Conservation (phyloP, 2,329 filamentous ascomycete species). For the Gnomoniopsis sp. region DNA sequence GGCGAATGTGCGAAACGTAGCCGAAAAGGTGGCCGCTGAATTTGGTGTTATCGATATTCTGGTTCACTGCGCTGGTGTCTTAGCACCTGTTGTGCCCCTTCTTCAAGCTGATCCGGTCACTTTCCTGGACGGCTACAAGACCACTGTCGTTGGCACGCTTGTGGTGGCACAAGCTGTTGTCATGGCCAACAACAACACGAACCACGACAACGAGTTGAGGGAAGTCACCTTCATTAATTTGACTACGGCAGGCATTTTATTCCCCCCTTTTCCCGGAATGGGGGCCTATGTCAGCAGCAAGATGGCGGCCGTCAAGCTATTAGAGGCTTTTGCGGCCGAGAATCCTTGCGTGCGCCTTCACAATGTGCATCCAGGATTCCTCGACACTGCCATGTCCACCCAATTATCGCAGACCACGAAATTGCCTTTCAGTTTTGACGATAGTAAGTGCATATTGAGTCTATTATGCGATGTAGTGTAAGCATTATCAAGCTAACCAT, state of each 20-base stretch:
- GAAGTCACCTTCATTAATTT: constrained; percentile 21
- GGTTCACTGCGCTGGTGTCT: constrained; percentile 30
- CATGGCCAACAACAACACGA: neutral
- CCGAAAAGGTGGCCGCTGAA: constrained; percentile 15
- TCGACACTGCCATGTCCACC: constrained; percentile 24
- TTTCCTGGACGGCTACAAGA: constrained; percentile 18
- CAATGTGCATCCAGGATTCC: constrained; percentile 40
- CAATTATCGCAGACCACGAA: neutral
- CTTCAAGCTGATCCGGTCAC: constrained; percentile 8
- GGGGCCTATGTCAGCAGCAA: constrained; percentile 40
- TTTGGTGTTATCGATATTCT: constrained; percentile 34
- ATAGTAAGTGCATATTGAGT: constrained; percentile 13
- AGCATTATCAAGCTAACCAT: neutral
- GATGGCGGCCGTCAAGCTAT: constrained; percentile 36
- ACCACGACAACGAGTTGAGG: constrained; percentile 1
- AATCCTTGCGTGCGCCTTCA: constrained; percentile 36
- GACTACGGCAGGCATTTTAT: constrained; percentile 25
- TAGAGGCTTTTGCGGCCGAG: constrained; percentile 38
- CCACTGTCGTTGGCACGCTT: constrained; percentile 28
- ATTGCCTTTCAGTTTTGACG: constrained; percentile 17
- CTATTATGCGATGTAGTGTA: neutral
- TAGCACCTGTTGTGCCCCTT: constrained; percentile 17
- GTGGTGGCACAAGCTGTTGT: constrained; percentile 27
- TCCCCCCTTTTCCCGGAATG: constrained; percentile 25
- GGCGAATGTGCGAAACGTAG: constrained; percentile 19